Conservation (phyloP, 495 filamentous ascomycete species). For the Daldinia childiae region DNA sequence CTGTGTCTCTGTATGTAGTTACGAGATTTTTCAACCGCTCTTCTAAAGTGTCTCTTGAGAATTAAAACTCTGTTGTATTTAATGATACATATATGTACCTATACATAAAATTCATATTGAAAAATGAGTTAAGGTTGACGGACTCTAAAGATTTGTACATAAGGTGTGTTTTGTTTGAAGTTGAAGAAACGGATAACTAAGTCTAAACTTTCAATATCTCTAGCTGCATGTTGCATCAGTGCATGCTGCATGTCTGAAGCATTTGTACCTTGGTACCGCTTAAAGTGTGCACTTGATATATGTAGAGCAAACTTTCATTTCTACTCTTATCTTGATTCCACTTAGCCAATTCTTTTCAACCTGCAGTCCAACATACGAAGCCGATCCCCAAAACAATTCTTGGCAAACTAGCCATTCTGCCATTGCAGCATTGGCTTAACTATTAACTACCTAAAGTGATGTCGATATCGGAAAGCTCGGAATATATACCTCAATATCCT, state of each 20-base stretch:
- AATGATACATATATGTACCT: not conserved
- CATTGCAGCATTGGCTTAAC: slow-evolving; percentile 18
- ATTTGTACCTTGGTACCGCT: not conserved
- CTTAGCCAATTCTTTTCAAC: not conserved
- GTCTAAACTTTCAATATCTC: not conserved
- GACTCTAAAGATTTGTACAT: not conserved
- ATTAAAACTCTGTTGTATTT: not conserved
- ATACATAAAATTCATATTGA: not conserved
- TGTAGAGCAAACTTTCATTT: not conserved
- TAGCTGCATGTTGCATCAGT: not conserved
- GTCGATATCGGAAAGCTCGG: slow-evolving; percentile 39
- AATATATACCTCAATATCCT: slow-evolving; percentile 29
- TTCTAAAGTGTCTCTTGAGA: not conserved
- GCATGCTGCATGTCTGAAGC: not conserved
- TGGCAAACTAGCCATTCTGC: slow-evolving; percentile 33
- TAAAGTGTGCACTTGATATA: not conserved
- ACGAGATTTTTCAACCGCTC: too few species aligned
- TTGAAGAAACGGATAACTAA: not conserved
- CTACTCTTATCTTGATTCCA: not conserved
- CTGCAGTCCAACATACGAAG: slow-evolving; percentile 13
- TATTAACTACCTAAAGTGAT: too few species aligned
- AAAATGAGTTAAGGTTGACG: not conserved
- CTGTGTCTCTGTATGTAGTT: too few species aligned
- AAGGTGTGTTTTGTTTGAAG: not conserved
- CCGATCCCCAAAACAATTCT: slow-evolving; percentile 22